These are phyloP conservation scores for Piper longum DNA, from an alignment of 164 flowering plant species.

Conservation along the genomic window DNA sequence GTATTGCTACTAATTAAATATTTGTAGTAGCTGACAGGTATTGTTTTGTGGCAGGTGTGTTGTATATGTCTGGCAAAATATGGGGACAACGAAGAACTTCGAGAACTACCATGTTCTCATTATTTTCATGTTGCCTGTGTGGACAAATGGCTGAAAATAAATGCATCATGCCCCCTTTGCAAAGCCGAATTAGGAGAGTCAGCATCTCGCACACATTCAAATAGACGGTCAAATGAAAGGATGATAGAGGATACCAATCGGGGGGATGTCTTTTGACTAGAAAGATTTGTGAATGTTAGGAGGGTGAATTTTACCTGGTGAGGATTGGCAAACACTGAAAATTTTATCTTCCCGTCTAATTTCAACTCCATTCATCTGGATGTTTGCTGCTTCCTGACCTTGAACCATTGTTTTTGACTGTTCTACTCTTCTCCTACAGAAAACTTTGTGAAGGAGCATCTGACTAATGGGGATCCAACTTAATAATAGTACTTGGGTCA, in stretches of 20 bases:
- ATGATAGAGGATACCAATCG: constrained; percentile 6
- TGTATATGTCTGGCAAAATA: constrained; percentile 37
- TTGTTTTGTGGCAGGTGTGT: constrained; percentile 30
- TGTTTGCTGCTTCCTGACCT: too few relatives aligned
- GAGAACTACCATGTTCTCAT: constrained; percentile 61
- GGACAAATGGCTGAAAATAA: constrained; percentile 66
- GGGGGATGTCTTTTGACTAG: constrained; percentile 4
- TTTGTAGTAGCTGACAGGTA: neutral
- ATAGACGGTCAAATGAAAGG: constrained; percentile 4
- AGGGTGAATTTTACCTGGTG: too few relatives aligned
- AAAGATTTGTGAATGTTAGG: too few relatives aligned
- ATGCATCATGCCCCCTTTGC: constrained; percentile 61
- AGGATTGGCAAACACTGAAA: too few relatives aligned
- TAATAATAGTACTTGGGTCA: too few relatives aligned
- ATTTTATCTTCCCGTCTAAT: too few relatives aligned
- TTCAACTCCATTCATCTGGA: too few relatives aligned
- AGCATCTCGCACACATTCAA: neutral
- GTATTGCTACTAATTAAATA: too few relatives aligned
- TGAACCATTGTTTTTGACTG: too few relatives aligned
- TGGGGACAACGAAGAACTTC: constrained; percentile 45
- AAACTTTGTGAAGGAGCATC: too few relatives aligned
- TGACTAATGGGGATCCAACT: too few relatives aligned
- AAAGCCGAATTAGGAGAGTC: constrained; percentile 36
- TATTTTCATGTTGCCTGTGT: constrained; percentile 55
- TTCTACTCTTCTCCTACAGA: too few relatives aligned